Evolutionary conservation across 768 basidiomycete species (phyloP).

Genomic region (Heimioporus sp.): DNA sequence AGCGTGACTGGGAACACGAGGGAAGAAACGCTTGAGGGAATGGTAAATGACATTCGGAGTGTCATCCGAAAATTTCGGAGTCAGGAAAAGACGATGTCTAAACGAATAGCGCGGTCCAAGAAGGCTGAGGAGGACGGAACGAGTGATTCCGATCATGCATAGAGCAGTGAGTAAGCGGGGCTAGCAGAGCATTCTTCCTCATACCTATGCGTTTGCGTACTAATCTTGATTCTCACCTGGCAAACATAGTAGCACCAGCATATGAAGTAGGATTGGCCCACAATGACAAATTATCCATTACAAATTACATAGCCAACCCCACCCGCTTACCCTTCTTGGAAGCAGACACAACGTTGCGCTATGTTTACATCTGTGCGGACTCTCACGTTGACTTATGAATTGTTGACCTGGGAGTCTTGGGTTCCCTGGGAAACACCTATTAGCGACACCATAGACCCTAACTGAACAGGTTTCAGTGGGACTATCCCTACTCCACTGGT

Average conservation of each 20-base stretch:
- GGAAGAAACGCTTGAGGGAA: conserved; percentile 2
- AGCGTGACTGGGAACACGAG: not conserved
- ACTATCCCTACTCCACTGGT: no score
- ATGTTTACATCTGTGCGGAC: no score
- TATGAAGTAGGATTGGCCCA: no score
- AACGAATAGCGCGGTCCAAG: not conserved
- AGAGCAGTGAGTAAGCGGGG: not conserved
- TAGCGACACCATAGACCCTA: no score
- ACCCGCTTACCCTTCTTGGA: no score
- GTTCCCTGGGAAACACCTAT: no score
- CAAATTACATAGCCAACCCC: no score
- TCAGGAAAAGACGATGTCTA: conserved; percentile 4
- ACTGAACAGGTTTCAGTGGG: no score
- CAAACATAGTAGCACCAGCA: not conserved
- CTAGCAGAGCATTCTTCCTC: not conserved
- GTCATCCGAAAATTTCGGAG: conserved; percentile 13
- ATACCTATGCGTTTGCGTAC: not conserved
- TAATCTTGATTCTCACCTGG: not conserved
- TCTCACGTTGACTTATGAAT: no score
- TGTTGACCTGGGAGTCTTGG: no score
- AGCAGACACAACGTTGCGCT: no score
- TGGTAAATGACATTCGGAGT: conserved; percentile 11
- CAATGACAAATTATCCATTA: no score
- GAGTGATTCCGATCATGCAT: conserved; percentile 2
- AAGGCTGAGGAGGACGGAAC: conserved; percentile 11